Conservation (phyloP, 306 rosid species). For the Trichosanthes truncata region DNA sequence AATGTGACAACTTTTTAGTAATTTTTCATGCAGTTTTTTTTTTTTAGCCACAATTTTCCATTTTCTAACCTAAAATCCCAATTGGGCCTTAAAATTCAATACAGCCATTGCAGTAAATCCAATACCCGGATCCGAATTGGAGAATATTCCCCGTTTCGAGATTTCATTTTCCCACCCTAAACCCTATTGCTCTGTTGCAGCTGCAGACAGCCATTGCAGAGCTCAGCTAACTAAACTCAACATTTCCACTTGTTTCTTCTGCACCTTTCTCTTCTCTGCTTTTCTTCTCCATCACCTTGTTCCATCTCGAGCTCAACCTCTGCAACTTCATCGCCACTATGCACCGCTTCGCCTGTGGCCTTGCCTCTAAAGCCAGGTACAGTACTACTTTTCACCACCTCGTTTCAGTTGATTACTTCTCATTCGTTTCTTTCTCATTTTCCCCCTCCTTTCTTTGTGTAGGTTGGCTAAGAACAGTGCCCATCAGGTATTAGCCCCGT, state of each 20-base stretch:
- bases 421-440: conserved; percentile 5
- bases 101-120: background rate
- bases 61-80: background rate
- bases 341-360: conserved; percentile 36
- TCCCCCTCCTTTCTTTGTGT: background rate
- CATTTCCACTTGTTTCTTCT: background rate
- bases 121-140: background rate
- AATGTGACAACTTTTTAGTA: no score
- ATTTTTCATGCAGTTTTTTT: no score
- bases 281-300: background rate
- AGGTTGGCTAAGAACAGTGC: background rate
- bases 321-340: conserved; percentile 13
- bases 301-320: background rate
- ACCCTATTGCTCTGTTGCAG: background rate
- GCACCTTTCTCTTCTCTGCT: background rate
- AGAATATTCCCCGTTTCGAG: background rate
- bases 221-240: background rate
- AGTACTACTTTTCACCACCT: background rate
- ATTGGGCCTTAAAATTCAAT: background rate
- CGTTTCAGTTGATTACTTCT: background rate
- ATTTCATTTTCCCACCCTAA: background rate
- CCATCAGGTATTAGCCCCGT: background rate
- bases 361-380: conserved; percentile 43
- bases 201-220: background rate
- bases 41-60: no score